Base-by-base conservation (phyloP, 768 basidiomycete genomes). In the Lepiota brunneoincarnata region DNA sequence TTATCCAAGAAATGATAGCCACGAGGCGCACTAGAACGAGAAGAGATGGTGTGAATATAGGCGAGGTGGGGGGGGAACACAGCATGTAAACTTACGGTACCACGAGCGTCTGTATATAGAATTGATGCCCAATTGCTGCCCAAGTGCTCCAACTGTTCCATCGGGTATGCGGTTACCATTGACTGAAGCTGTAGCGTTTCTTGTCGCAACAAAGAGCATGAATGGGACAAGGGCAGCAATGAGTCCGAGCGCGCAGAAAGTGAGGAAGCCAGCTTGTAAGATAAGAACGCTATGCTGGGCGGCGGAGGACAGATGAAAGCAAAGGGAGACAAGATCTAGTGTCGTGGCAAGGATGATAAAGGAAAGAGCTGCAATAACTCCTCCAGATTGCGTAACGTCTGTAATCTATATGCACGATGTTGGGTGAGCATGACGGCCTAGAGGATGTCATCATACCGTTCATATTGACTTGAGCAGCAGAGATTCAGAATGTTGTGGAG, bases 151-250 rank as follows among this genome's bases (percentile, higher is more conserved):
- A 41, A 54, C 41, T n/a, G 48, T 5, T 1, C 38, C 3, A 1
- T 61, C 55, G 6, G 75, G 68, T 9, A 82, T 26, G 17, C 59
- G 60, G 11, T 67, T 24, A 4, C 63, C 66, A 6, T 59, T 64
- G 50, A 78, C 45, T 18, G 61, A 66, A n/a, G 74, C 77, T 15
- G 58, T 46, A 49, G 75, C 77, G 17, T 62, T 60, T 20, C 67
- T 68, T 42, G 63, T 81, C 26, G 69, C 70, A 54, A 74, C 70
- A 62, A 75, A 73, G 61, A 69, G 65, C 14, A 74, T 75, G 60
- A 73, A 77, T 6, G 80, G 68, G 7, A 81, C 67, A 20, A 75
- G 64, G 3, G 69, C 65, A 17, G 75, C 75, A 58, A 81, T 69
- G 38, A 81, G 64, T 74, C 75, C 80, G 21, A 71, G 39, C 34